phyloP scores from a whole-genome alignment of 164 flowering plant species.

The Saururus chinensis region DNA sequence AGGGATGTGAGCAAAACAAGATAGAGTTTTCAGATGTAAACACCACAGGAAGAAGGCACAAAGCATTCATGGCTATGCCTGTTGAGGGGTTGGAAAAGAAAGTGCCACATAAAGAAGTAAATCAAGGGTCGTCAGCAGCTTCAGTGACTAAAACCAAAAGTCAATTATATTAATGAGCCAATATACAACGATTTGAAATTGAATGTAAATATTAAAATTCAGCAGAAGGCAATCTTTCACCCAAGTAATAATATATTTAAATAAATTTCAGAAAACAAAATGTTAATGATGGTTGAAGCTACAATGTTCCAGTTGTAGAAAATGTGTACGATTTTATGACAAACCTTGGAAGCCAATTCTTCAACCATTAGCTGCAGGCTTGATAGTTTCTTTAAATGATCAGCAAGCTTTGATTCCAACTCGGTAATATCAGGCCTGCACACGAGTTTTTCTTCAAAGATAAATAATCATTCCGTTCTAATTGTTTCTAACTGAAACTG shows the following conservation, averaged over 20 bases:
- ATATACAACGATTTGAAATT: neutral
- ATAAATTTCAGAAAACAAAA: neutral
- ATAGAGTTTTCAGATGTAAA: neutral
- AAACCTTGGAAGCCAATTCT: conserved; percentile 93
- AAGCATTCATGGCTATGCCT: neutral
- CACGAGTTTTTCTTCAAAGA: neutral
- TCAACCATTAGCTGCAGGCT: conserved; percentile 88
- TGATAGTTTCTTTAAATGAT: conserved; percentile 68
- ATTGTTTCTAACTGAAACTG: too few species aligned
- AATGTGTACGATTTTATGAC: neutral
- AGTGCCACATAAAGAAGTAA: neutral
- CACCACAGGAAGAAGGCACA: neutral
- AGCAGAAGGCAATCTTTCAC: neutral
- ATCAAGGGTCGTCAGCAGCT: too few species aligned
- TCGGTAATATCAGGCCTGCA: conserved; percentile 93
- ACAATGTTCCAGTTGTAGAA: neutral
- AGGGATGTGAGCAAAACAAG: neutral
- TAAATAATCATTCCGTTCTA: neutral
- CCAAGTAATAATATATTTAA: neutral
- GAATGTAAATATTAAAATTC: too few species aligned
- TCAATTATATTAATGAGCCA: neutral
- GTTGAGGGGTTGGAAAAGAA: neutral
- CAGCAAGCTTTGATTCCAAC: conserved; percentile 74
- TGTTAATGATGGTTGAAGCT: neutral
- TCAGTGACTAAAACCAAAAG: neutral